Base-by-base conservation (phyloP, 495 filamentous ascomycete genomes). In the Evansstolkia leycettana region DNA sequence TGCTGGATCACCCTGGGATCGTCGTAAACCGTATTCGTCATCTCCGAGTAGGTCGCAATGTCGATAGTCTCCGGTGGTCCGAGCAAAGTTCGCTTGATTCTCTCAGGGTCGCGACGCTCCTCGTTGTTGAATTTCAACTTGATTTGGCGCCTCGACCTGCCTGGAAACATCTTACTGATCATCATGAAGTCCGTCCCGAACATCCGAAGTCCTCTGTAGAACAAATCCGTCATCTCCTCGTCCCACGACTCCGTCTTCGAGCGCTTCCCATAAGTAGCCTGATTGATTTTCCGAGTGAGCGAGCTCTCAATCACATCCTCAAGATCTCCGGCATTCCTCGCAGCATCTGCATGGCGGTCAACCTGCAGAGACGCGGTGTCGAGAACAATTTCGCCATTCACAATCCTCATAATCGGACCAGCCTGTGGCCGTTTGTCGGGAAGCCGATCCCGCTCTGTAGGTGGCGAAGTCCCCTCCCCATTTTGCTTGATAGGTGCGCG, bases 161-260 rank as follows among this genome's bases (percentile, higher is more conserved):
- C 74, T 0, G 77, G 75, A 49, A 98, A 94, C 66, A 94, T 67
- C 40, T 73, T 76, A 46, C 75, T 73, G 47, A 98, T 92, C 45
- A 85, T 82, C 55, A 78, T 73, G 51, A 96, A 96, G 52, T 96
- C 87, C 0, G 87, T 94, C 17, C 90, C 92, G 51, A 92, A 94
- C 71, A 83, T 85, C 17, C 72, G 63, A 2, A 98, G 64, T 0
- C 80, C 80, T 13, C 81, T 67, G 52, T 93, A 96, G 58, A 96
- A 96, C 17, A 76, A 58, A 19, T 89, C 83, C 2, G 84, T 94
- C 31, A 76, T 65, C 7, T 78, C 76, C 15, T 76, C 72, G 32
- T 75, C 73, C 90, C 90, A 98, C 2, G 72, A 67, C 37, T 83
- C 71, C 9, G 74, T 70, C 48, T 80, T 78, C 33, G 78, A 70